Evolutionary conservation across 371 early-diverging fungal genomes (phyloP).

Genomic region (Phascolomyces articulosus): DNA sequence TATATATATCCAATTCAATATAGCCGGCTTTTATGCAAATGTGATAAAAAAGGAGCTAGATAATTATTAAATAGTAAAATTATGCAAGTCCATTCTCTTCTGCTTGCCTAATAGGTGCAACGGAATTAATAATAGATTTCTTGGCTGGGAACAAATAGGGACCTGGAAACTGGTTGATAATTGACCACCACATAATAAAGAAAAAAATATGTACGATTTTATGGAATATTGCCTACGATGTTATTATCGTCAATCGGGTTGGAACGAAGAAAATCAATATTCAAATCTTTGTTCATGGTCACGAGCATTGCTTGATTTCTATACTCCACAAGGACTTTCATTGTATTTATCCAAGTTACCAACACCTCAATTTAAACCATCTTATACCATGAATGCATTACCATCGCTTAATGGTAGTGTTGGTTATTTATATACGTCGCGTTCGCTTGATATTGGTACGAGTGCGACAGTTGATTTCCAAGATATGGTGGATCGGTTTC

Average conservation of each 20-base stretch:
- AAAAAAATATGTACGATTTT: conserved; percentile 80
- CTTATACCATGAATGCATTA: conserved; percentile 74
- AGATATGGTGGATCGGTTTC: conserved; percentile 63
- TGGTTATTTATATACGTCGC: conserved; percentile 83
- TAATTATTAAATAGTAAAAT: no score
- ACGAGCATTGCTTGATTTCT: conserved; percentile 76
- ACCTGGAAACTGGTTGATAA: no score
- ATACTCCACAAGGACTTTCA: conserved; percentile 73
- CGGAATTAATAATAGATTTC: no score
- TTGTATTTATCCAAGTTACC: conserved; percentile 76
- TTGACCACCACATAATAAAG: no score
- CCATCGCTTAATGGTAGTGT: conserved; percentile 73
- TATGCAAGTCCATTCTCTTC: no score
- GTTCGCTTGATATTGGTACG: conserved; percentile 65
- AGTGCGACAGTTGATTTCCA: conserved; percentile 62
- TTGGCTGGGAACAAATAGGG: no score
- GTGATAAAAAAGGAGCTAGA: no score
- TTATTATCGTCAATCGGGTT: conserved; percentile 76
- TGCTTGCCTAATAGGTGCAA: no score
- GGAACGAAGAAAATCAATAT: conserved; percentile 82
- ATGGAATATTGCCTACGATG: conserved; percentile 81
- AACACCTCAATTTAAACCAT: conserved; percentile 74
- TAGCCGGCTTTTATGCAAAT: no score
- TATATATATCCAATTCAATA: no score
- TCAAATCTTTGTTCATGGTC: conserved; percentile 78